A percentile compares a stretch with the other conserved stretches of the same genome.
Evolutionary conservation across 345 rosid genomes (phyloP).

Genomic region (Adansonia digitata): DNA sequence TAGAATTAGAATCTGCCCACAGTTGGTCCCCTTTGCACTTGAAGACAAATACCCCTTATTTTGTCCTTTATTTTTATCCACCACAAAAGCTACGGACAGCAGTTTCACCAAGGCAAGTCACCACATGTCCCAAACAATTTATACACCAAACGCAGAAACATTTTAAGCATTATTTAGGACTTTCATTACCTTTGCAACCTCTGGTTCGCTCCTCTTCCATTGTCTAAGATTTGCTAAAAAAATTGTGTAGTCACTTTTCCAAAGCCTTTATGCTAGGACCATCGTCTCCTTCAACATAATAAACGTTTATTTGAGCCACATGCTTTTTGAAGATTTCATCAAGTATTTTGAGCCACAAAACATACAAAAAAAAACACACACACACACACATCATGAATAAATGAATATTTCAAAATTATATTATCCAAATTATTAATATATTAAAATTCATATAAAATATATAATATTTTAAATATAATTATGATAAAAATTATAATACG

Average conservation of each 20-base stretch:
- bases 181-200: too few relatives aligned
- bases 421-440: too few relatives aligned
- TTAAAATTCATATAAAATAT: too few relatives aligned
- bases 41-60: constrained; percentile 1
- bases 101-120: constrained; percentile 1
- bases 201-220: too few relatives aligned
- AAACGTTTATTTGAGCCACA: constrained; percentile 5
- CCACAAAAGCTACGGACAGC: neutral
- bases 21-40: neutral
- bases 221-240: neutral
- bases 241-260: neutral
- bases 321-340: neutral
- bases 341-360: too few relatives aligned
- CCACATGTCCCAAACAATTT: neutral
- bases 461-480: too few relatives aligned
- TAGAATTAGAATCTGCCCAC: constrained; percentile 3
- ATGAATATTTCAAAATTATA: too few relatives aligned
- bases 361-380: too few relatives aligned
- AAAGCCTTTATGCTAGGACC: neutral
- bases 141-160: neutral
- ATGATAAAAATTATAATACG: too few relatives aligned
- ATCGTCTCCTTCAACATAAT: neutral
- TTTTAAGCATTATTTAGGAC: neutral
- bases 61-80: neutral
- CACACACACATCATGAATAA: too few relatives aligned